Evolutionary conservation across 1,284 basidiomycete species (phyloP).

Genomic region (Apiotrichum mycotoxinovorans): DNA sequence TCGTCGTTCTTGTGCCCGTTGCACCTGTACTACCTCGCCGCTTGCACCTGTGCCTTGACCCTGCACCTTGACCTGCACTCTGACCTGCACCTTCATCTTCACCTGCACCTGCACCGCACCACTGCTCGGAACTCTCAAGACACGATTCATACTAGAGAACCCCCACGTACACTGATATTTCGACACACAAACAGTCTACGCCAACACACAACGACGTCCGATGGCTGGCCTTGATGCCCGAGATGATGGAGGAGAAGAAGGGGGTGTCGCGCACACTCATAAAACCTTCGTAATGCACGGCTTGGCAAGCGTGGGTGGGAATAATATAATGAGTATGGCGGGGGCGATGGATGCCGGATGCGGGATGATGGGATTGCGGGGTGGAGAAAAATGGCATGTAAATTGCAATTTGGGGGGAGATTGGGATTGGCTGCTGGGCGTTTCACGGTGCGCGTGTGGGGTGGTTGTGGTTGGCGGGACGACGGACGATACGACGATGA

Average conservation of each 20-base stretch:
- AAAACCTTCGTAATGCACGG: no score
- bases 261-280: background rate
- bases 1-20: no score
- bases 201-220: slow-evolving; percentile 10
- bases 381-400: no score
- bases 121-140: slow-evolving; percentile 9
- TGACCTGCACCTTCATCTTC: background rate
- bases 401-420: no score
- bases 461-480: background rate
- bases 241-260: background rate
- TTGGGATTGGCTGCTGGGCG: no score
- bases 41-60: no score
- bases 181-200: slow-evolving; percentile 23
- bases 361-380: no score
- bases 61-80: background rate
- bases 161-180: slow-evolving; percentile 20
- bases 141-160: slow-evolving; percentile 20
- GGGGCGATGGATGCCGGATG: no score
- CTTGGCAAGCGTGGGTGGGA: no score
- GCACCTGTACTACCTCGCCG: no score
- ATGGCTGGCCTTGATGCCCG: slow-evolving; percentile 10
- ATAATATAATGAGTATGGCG: no score
- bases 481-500: background rate
- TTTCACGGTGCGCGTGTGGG: background rate
- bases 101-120: background rate